These are phyloP conservation scores for Eimeria falciformis DNA, from an alignment of 169 alveolate genomes.

Conservation along the genomic window DNA sequence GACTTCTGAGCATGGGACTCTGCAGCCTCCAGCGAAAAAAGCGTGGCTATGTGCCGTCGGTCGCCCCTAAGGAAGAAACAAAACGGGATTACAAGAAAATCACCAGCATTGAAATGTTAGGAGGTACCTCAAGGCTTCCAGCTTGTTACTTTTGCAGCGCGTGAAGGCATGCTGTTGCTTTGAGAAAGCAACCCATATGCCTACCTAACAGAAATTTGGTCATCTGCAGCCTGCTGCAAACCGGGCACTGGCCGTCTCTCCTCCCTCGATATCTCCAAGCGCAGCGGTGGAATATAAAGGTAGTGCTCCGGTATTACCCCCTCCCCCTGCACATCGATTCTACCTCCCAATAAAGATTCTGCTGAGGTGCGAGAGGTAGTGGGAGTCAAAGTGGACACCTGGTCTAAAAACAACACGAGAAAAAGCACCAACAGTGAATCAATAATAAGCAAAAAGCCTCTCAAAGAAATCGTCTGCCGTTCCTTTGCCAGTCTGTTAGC, in stretches of 20 bases:
- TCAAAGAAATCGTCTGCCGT: background rate
- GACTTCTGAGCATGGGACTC: slow-evolving; percentile 47
- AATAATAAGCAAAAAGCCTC: background rate
- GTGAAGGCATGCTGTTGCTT: background rate
- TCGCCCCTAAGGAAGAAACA: slow-evolving; percentile 28
- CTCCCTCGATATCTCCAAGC: background rate
- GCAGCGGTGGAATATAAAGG: slow-evolving; percentile 57
- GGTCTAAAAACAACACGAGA: background rate
- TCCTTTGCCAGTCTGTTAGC: no score
- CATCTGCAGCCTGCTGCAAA: background rate
- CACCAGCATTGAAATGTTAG: background rate
- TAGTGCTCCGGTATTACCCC: slow-evolving; percentile 51
- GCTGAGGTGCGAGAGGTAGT: background rate
- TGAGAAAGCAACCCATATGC: background rate
- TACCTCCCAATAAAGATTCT: background rate
- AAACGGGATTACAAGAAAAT: background rate
- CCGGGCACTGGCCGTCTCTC: slow-evolving; percentile 51
- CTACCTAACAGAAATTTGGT: slow-evolving; percentile 52
- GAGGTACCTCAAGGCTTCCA: background rate
- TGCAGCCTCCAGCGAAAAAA: slow-evolving; percentile 60
- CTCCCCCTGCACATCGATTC: background rate
- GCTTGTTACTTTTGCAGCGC: background rate
- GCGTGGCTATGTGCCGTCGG: slow-evolving; percentile 54
- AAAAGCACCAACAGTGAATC: no score
- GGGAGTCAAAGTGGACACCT: background rate